phyloP scores from a whole-genome alignment of 768 basidiomycete genomes.

The Suillus paluster region DNA sequence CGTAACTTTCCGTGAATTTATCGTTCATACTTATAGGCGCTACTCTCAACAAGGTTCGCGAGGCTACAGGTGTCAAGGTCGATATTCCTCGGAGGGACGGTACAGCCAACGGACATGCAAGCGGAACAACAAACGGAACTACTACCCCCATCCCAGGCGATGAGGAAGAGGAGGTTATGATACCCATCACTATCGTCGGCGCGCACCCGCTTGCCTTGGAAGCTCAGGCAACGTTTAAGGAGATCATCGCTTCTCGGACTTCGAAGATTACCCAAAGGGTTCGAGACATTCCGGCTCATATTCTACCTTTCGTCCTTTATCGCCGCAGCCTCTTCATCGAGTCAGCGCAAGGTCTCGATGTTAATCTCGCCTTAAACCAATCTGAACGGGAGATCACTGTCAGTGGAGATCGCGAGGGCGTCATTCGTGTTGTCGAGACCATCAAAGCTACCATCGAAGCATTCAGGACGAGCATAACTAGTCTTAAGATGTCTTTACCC shows the following conservation, averaged over 20 bases:
- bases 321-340: conserved; percentile 65
- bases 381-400: conserved; percentile 71
- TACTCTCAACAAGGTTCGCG: conserved; percentile 89
- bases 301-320: conserved; percentile 84
- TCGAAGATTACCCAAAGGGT: conserved; percentile 79
- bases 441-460: conserved; percentile 70
- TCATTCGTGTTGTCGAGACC: conserved; percentile 72
- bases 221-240: conserved; percentile 79
- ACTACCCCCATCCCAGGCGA: conserved; percentile 55
- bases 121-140: conserved; percentile 53
- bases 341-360: conserved; percentile 61
- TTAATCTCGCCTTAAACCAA: conserved; percentile 59
- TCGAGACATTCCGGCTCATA: conserved; percentile 80
- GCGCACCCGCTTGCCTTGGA: conserved; percentile 79
- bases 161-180: conserved; percentile 82
- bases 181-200: conserved; percentile 85
- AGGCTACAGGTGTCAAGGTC: conserved; percentile 84
- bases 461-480: conserved; percentile 57
- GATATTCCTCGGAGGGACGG: conserved; percentile 84
- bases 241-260: conserved; percentile 84
- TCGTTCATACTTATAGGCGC: conserved; percentile 54
- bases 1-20: conserved; percentile 9
- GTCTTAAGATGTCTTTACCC: conserved; percentile 78
- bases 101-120: conserved; percentile 53
- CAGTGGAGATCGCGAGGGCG: conserved; percentile 86